Base-by-base conservation (phyloP, 2,329 filamentous ascomycete genomes). In the Ceratocystis alfenasii region DNA sequence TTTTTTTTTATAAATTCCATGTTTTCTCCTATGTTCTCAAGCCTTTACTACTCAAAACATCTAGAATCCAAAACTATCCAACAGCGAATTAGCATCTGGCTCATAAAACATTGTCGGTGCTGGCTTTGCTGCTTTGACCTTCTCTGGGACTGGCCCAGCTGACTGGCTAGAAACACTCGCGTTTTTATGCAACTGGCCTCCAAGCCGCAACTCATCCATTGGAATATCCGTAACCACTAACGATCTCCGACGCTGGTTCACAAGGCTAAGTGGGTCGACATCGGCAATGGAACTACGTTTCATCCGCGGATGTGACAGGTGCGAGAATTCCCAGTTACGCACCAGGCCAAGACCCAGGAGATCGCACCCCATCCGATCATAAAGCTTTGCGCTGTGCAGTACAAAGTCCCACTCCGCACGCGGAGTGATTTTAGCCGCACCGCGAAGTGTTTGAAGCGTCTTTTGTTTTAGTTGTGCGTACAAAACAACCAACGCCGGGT, bases 41-140 rank as follows among this genome's bases (percentile, higher is more conserved):
- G 36, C 12, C 36, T 4, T 41, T 41, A 12, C 10, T 41, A 15
- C 10, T 4, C 12, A 12, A 41, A 41, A 12, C 4, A 41, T 41
- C 36, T 71, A 97, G 73, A 97, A 94, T 1, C 93, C 93, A 81
- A 97, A 97, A 74, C 84, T 92, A 78, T 97, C 93, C 71, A 97
- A 79, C 72, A 99, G 76, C 67, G 90, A 93, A 73, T 84, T 90
- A 33, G 89, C 83, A 76, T 95, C 91, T n/a, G 94, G 94, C 75
- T 99, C 94, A 71, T 95, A 82, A 74, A 97, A 97, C 69, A 87
- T 85, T 22, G 87, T 90, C 1, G 90, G 85, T 17, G 86, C 81
- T 15, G 83, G 80, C 71, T 87, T 82, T 75, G 71, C 68, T 74
- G 76, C 65, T 70, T 70, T 75, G 69, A 44, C 72, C 79, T 77